Percentiles rank a stretch among this genome's conserved stretches.
Evolutionary conservation across 257 asterid species (phyloP).

Genomic region (Dorcoceras hygrometricum): DNA sequence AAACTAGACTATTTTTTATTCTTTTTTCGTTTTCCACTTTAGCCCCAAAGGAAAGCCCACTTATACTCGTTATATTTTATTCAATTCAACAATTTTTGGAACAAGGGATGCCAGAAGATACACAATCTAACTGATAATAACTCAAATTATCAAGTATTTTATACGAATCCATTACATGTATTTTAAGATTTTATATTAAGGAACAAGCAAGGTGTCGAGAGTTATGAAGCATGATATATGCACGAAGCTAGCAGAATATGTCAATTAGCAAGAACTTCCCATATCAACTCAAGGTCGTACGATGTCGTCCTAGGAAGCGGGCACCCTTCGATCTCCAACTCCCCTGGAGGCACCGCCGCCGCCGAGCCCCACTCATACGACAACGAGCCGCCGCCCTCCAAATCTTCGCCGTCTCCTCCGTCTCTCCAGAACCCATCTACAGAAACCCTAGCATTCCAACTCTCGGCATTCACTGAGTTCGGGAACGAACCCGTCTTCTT

Average conservation of each 20-base stretch:
- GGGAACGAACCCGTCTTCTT: conserved; percentile 26
- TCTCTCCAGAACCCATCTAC: conserved; percentile 48
- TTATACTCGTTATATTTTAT: too few relatives aligned
- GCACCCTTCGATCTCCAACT: conserved; percentile 44
- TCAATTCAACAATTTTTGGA: too few relatives aligned
- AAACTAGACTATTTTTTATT: too few relatives aligned
- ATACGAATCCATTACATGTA: too few relatives aligned
- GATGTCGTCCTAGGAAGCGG: conserved; percentile 69
- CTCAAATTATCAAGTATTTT: too few relatives aligned
- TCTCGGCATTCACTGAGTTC: conserved; percentile 19
- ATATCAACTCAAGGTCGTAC: conserved; percentile 71
- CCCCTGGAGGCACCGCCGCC: conserved; percentile 26
- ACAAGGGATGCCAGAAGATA: too few relatives aligned
- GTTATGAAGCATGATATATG: background rate
- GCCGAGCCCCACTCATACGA: conserved; percentile 34
- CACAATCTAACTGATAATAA: too few relatives aligned
- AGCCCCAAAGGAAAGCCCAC: too few relatives aligned
- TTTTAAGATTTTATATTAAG: background rate
- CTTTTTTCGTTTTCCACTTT: too few relatives aligned
- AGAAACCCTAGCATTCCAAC: conserved; percentile 36
- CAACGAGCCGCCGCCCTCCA: conserved; percentile 26
- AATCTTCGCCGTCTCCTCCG: conserved; percentile 40
- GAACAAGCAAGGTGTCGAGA: background rate
- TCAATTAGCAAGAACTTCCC: conserved; percentile 73
- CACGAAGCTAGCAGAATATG: background rate